Conservation (phyloP, 1,284 basidiomycete species). For the Leccinum pachyderme region DNA sequence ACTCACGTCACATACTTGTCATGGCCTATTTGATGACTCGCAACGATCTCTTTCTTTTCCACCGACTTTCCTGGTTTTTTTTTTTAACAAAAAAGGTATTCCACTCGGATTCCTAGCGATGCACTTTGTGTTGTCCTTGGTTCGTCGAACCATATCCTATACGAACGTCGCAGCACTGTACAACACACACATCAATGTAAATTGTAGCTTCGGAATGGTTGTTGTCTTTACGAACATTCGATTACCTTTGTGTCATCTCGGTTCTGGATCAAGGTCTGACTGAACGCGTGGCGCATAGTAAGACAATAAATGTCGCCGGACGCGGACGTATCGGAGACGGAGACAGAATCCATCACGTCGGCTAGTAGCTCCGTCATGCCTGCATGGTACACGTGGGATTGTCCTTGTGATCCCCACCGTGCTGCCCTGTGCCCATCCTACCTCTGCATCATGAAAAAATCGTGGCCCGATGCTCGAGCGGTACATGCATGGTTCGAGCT, state of each 20-base stretch:
- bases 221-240: neutral
- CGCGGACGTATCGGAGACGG: neutral
- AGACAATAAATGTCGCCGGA: neutral
- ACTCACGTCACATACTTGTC: neutral
- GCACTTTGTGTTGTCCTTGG: neutral
- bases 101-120: neutral
- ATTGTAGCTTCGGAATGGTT: neutral
- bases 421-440: neutral
- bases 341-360: neutral
- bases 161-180: neutral
- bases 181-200: neutral
- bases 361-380: neutral
- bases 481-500: neutral
- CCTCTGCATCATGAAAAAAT: neutral
- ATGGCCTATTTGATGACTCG: slow-evolving; percentile 4
- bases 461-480: too few relatives aligned
- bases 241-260: neutral
- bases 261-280: neutral
- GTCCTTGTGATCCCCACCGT: neutral
- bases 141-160: neutral
- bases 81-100: neutral
- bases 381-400: neutral
- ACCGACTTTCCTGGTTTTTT: neutral
- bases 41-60: neutral
- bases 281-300: too few relatives aligned